These are phyloP conservation scores for Calocybe gangraenosa DNA, from an alignment of 768 basidiomycete genomes.

Conservation along the genomic window DNA sequence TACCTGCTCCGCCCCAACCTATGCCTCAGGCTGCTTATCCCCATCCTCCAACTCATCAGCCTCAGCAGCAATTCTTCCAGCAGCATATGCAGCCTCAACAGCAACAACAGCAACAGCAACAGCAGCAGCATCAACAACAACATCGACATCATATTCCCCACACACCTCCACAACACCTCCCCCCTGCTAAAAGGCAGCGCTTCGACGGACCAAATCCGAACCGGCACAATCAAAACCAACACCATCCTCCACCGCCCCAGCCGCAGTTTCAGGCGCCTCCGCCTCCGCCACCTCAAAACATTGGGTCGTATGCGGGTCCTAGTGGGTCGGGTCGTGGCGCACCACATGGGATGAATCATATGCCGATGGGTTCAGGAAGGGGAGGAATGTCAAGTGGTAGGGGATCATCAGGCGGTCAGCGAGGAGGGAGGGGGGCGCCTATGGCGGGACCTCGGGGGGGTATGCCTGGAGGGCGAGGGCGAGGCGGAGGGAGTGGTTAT, in stretches of 20 bases:
- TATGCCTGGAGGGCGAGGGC: slow-evolving; percentile 43
- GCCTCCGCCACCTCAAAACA: slow-evolving; percentile 37
- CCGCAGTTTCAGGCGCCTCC: slow-evolving; percentile 65
- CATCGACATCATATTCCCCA: slow-evolving; percentile 55
- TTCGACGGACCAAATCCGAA: slow-evolving; percentile 74
- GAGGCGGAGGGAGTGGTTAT: slow-evolving; percentile 33
- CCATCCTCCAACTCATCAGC: slow-evolving; percentile 37
- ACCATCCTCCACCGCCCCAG: slow-evolving; percentile 50
- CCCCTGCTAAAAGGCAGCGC: slow-evolving; percentile 87
- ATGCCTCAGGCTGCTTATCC: slow-evolving; percentile 47
- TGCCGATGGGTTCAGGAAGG: slow-evolving; percentile 26
- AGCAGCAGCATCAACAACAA: slow-evolving; percentile 42
- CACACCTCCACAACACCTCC: slow-evolving; percentile 73
- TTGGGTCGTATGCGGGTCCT: slow-evolving; percentile 30
- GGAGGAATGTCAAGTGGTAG: slow-evolving; percentile 24
- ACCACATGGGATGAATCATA: slow-evolving; percentile 33
- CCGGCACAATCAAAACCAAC: slow-evolving; percentile 46
- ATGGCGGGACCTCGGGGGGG: slow-evolving; percentile 32
- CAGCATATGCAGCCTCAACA: slow-evolving; percentile 41
- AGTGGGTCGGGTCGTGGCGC: slow-evolving; percentile 35
- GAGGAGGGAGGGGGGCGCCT: slow-evolving; percentile 42
- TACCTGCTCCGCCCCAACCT: slow-evolving; percentile 43
- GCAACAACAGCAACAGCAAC: slow-evolving; percentile 45
- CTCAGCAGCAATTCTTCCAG: slow-evolving; percentile 43
- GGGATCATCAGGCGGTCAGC: slow-evolving; percentile 40